Base-by-base conservation (phyloP, 2,329 filamentous ascomycete species). In the Elsinoe fawcettii region DNA sequence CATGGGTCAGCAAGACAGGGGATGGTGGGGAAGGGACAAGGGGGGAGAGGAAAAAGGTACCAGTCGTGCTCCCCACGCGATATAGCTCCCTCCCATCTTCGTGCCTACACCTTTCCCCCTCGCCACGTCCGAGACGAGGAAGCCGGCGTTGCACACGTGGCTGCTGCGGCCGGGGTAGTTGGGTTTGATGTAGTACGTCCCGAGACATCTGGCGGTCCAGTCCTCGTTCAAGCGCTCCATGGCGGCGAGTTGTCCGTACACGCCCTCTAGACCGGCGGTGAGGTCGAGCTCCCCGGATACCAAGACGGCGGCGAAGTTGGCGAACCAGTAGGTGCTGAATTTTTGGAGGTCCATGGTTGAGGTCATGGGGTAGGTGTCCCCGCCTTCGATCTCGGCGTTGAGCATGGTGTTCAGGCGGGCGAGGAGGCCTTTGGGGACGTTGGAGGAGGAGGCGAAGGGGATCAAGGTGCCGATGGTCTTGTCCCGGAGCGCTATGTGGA, bases 111-210 rank as follows among this genome's bases (percentile, higher is more conserved):
- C 77, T 46, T 74, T 68, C 63, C 78, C 77, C 11, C 75, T 68
- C 23, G 71, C 70, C 8, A 70, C 73, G 59, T 77, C 72, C 3
- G 75, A 77, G 60, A 78, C 75, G 47, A 78, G 63, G 60, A 78
- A 79, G 5, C 74, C 74, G n/a, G 73, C 73, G 80, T 87, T 82
- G 76, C 89, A 95, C 53, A 95, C 83, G 75, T 96, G 90, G 71
- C 87, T 93, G 73, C 88, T 93, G 59, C 90, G 81, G 49, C 90
- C 90, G 0, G 90, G 90, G 70, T 95, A 96, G 72, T 96, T 95
- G 49, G 90, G 90, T 74, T 93, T 91, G 77, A 95, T 88, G 73
- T 93, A 95, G 73, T 95, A 95, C 73, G 88, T 95, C 58, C 90
- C 90, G 43, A 96, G 75, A 66, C 90, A 95, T 65, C 87, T 80